A percentile compares a stretch with the other conserved stretches of the same genome.
Conservation (phyloP, 768 basidiomycete genomes). For the Termitomyces heimii region DNA sequence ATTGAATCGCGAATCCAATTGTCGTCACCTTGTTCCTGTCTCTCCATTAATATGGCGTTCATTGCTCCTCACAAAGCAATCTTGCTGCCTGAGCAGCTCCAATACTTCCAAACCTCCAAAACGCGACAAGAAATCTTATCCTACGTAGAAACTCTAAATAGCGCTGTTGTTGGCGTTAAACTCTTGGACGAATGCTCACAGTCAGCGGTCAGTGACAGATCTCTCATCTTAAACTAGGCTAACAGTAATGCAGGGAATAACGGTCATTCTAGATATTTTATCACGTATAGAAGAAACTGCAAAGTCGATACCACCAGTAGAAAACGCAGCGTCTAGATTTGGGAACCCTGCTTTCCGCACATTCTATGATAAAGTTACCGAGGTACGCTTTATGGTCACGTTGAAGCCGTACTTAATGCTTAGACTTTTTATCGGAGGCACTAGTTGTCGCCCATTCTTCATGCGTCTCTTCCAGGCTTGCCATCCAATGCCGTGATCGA, state of each 20-base stretch:
- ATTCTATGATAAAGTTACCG: constrained; percentile 78
- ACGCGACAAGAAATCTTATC: constrained; percentile 62
- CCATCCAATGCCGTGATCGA: constrained; percentile 58
- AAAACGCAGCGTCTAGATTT: constrained; percentile 88
- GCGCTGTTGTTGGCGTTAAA: constrained; percentile 69
- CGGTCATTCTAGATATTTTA: constrained; percentile 57
- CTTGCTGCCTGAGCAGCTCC: constrained; percentile 69
- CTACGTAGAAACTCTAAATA: constrained; percentile 74
- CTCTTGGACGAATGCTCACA: constrained; percentile 55
- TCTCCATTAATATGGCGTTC: constrained; percentile 27
- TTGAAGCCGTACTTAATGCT: neutral
- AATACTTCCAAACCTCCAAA: constrained; percentile 71
- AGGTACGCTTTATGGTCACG: constrained; percentile 36
- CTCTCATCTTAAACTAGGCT: neutral
- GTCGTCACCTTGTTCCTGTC: neutral
- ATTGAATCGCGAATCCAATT: neutral
- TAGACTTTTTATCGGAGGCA: neutral
- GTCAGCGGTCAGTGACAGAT: constrained; percentile 47
- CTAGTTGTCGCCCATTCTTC: constrained; percentile 53
- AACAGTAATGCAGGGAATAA: constrained; percentile 45
- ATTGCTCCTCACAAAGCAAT: constrained; percentile 64
- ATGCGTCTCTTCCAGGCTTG: constrained; percentile 50
- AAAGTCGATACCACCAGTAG: constrained; percentile 72
- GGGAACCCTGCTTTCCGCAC: constrained; percentile 95
- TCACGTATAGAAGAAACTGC: constrained; percentile 62